A percentile compares a stretch with the other conserved stretches of the same genome.
These are phyloP conservation scores for Beta corolliflora DNA, from an alignment of 179 eudicot species.

Conservation along the genomic window DNA sequence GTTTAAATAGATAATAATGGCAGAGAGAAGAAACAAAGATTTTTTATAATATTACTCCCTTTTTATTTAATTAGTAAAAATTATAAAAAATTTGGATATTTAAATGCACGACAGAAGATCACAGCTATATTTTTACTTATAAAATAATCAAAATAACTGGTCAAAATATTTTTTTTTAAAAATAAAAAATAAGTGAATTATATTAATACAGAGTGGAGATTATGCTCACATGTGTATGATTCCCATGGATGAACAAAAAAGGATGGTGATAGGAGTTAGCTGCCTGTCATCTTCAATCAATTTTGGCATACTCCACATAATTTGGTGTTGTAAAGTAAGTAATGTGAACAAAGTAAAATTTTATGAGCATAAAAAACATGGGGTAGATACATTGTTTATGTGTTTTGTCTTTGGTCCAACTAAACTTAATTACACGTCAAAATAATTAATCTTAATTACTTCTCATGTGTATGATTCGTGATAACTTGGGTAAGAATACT, in stretches of 20 bases:
- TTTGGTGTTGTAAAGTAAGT: slow-evolving; percentile 5
- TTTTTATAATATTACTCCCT: no score
- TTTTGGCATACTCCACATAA: background rate
- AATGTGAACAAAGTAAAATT: background rate
- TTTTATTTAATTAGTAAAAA: no score
- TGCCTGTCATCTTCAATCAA: slow-evolving; percentile 22
- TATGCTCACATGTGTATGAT: slow-evolving; percentile 11
- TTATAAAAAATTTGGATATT: no score
- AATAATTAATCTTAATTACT: no score
- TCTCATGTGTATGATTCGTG: no score
- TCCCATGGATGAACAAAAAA: slow-evolving; percentile 10
- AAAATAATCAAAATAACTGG: no score
- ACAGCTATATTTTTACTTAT: no score
- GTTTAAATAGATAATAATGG: background rate
- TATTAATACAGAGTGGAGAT: slow-evolving; percentile 5
- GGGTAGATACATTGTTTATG: background rate
- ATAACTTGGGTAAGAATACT: background rate
- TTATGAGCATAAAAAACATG: background rate
- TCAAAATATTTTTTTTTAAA: no score
- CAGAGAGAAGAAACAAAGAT: background rate
- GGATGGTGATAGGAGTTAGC: slow-evolving; percentile 19
- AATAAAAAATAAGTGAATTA: background rate
- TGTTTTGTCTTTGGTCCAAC: slow-evolving; percentile 7
- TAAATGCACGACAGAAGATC: no score
- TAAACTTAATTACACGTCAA: background rate